Evolutionary conservation across 164 flowering plant species (phyloP).

Genomic region (Magnolia officinalis): DNA sequence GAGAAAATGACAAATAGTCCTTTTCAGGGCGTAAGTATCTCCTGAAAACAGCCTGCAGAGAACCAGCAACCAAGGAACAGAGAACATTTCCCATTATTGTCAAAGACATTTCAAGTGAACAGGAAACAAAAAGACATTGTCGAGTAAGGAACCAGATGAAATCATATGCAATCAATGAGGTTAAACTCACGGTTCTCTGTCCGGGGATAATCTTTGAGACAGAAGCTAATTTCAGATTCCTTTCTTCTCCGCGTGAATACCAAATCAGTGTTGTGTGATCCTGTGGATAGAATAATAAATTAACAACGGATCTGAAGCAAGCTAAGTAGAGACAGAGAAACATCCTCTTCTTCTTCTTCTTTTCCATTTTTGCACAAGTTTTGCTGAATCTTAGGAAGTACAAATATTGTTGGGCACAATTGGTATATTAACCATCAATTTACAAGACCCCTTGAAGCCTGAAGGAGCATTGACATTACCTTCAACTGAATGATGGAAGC

Average conservation of each 20-base stretch:
- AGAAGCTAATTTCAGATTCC: conserved; percentile 33
- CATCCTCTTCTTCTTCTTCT: neutral
- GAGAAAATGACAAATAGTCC: conserved; percentile 90
- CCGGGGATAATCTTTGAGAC: conserved; percentile 43
- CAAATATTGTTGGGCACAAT: neutral
- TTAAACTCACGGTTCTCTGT: conserved; percentile 47
- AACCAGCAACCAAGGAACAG: conserved; percentile 7
- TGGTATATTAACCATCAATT: neutral
- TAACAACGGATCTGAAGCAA: neutral
- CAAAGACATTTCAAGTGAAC: neutral
- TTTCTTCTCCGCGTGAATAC: conserved; percentile 43
- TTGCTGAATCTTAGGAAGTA: neutral
- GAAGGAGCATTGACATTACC: neutral
- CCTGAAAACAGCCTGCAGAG: conserved; percentile 72
- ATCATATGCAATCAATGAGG: neutral
- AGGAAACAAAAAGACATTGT: neutral
- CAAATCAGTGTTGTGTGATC: conserved; percentile 45
- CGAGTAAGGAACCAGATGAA: neutral
- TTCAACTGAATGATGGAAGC: neutral
- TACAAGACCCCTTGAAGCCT: neutral
- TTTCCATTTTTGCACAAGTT: neutral
- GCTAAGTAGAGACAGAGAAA: neutral
- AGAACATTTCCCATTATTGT: neutral
- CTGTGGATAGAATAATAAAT: conserved; percentile 9
- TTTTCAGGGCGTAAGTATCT: conserved; percentile 82